Conservation (phyloP, 257 asterid species). For the Paulownia fortunei region DNA sequence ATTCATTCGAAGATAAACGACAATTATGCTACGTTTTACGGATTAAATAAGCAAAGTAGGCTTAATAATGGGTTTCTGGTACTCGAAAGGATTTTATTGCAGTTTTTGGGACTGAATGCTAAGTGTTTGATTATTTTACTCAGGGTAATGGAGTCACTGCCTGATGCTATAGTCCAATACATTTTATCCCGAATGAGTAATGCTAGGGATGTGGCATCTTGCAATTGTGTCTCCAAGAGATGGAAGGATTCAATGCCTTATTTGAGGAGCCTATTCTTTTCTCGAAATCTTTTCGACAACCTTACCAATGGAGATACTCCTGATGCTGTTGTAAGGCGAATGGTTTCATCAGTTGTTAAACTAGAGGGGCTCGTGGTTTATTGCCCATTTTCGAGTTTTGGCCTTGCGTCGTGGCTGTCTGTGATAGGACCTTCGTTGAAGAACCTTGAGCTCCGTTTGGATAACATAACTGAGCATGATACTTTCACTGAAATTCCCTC, state of each 20-base stretch:
- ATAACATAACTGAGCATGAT: slow-evolving; percentile 62
- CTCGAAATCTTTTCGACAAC: slow-evolving; percentile 79
- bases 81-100: not conserved
- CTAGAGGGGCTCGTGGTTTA: slow-evolving; percentile 86
- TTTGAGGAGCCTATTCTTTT: slow-evolving; percentile 66
- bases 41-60: not conserved
- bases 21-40: not conserved
- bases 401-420: slow-evolving; percentile 78
- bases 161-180: slow-evolving; percentile 77
- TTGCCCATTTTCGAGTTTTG: slow-evolving; percentile 73
- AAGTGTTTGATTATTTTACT: slow-evolving; percentile 50
- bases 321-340: slow-evolving; percentile 58
- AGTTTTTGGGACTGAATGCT: slow-evolving; percentile 20
- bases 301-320: slow-evolving; percentile 56
- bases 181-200: slow-evolving; percentile 68
- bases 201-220: slow-evolving; percentile 89
- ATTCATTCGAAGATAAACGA: not conserved
- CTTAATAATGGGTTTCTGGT: not conserved
- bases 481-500: slow-evolving; percentile 50
- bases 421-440: slow-evolving; percentile 55
- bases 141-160: slow-evolving; percentile 82
- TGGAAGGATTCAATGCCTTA: slow-evolving; percentile 89
- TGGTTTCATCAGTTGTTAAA: slow-evolving; percentile 57
- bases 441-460: slow-evolving; percentile 90
- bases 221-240: slow-evolving; percentile 79